Evolutionary conservation across 2,329 filamentous ascomycete genomes (phyloP).

Genomic region (Xylaria polymorpha): DNA sequence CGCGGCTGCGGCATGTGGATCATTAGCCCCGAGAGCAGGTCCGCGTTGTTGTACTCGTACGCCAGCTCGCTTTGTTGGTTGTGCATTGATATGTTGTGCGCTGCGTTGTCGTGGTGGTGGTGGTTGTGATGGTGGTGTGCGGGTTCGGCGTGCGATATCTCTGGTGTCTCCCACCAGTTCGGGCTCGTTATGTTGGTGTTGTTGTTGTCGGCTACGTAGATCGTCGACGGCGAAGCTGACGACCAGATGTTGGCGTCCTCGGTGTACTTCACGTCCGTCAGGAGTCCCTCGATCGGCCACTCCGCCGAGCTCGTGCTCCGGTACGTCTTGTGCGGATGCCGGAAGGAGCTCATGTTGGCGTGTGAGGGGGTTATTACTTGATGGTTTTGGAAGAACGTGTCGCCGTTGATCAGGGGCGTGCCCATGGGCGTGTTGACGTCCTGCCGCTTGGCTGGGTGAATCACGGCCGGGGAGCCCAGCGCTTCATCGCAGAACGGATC

Average conservation of each 20-base stretch:
- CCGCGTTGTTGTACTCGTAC: slow-evolving; percentile 53
- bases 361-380: slow-evolving; percentile 34
- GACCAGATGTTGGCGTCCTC: slow-evolving; percentile 35
- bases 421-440: slow-evolving; percentile 40
- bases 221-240: slow-evolving; percentile 31
- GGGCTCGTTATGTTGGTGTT: slow-evolving; percentile 34
- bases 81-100: slow-evolving; percentile 56
- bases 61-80: slow-evolving; percentile 55
- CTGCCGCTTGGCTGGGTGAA: slow-evolving; percentile 30
- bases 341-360: slow-evolving; percentile 27
- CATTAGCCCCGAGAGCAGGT: slow-evolving; percentile 59
- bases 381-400: slow-evolving; percentile 41
- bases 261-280: slow-evolving; percentile 41
- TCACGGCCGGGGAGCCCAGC: slow-evolving; percentile 34
- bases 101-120: slow-evolving; percentile 43
- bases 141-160: slow-evolving; percentile 10
- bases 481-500: slow-evolving; percentile 48
- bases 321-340: slow-evolving; percentile 28
- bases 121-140: slow-evolving; percentile 8
- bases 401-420: slow-evolving; percentile 43
- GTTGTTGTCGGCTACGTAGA: slow-evolving; percentile 41
- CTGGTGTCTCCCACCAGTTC: slow-evolving; percentile 46
- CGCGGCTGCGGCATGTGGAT: slow-evolving; percentile 66
- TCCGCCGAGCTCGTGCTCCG: slow-evolving; percentile 48
- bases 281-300: slow-evolving; percentile 50